A percentile compares a stretch with the other conserved stretches of the same genome.
Evolutionary conservation across 495 filamentous ascomycete species (phyloP).

Genomic region (Aspergillus wentii): DNA sequence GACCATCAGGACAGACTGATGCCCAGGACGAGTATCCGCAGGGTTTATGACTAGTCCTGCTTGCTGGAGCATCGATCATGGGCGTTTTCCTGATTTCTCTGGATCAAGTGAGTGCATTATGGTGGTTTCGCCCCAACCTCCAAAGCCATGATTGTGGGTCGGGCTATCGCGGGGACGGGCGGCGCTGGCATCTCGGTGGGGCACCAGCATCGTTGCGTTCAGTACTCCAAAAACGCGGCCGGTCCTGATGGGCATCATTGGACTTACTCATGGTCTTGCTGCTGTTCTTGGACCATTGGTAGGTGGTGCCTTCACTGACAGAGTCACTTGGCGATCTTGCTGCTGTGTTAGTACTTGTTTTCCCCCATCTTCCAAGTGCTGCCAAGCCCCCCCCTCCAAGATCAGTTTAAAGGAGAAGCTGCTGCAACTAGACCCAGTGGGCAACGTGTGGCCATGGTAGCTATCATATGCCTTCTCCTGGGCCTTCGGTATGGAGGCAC

Average conservation of each 20-base stretch:
- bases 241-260: constrained; percentile 42
- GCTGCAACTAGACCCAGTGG: constrained; percentile 37
- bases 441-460: constrained; percentile 48
- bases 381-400: constrained; percentile 7
- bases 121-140: constrained; percentile 67
- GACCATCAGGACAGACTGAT: too few relatives aligned
- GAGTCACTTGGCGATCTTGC: constrained; percentile 57
- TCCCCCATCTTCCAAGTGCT: constrained; percentile 12
- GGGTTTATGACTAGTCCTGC: too few relatives aligned
- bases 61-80: too few relatives aligned
- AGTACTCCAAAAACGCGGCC: constrained; percentile 41
- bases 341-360: constrained; percentile 13
- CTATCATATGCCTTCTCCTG: constrained; percentile 52
- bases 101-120: too few relatives aligned
- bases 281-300: constrained; percentile 42
- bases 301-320: constrained; percentile 45
- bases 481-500: constrained; percentile 62
- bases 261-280: constrained; percentile 40
- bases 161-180: constrained; percentile 36
- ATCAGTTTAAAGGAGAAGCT: constrained; percentile 24
- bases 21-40: too few relatives aligned
- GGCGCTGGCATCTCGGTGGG: constrained; percentile 20
- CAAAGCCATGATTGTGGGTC: constrained; percentile 60
- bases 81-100: too few relatives aligned
- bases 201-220: constrained; percentile 33